phyloP scores from a whole-genome alignment of 352 stramenopile species.

The Globisporangium nunn region DNA sequence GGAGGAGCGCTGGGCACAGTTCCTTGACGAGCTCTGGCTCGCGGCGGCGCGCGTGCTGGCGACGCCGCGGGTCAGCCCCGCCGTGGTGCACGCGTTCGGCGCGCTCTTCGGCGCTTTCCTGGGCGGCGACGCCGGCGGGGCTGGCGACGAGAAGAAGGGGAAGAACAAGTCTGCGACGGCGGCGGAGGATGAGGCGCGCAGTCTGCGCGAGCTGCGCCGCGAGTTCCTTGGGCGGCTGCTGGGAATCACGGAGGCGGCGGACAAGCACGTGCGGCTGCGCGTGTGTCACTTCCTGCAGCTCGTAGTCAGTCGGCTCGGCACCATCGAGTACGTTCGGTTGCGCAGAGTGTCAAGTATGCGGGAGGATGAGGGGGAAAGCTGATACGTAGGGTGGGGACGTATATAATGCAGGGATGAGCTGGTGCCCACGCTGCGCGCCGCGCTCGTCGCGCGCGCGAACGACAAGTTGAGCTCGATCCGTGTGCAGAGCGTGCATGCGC shows the following conservation, averaged over 20 bases:
- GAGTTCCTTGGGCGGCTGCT: slow-evolving; percentile 43
- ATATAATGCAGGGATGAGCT: slow-evolving; percentile 25
- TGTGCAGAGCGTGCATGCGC: slow-evolving; percentile 49
- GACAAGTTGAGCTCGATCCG: slow-evolving; percentile 60
- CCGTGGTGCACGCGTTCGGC: slow-evolving; percentile 39
- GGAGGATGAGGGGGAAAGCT: no score
- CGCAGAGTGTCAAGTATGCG: background rate
- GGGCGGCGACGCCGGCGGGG: background rate
- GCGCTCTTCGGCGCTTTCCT: slow-evolving; percentile 51
- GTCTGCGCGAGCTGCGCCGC: slow-evolving; percentile 30
- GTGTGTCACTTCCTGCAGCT: slow-evolving; percentile 61
- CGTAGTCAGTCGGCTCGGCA: slow-evolving; percentile 40
- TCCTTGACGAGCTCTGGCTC: slow-evolving; percentile 57
- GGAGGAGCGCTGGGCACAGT: slow-evolving; percentile 53
- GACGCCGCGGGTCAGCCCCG: slow-evolving; percentile 31
- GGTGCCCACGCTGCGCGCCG: slow-evolving; percentile 24
- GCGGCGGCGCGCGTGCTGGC: slow-evolving; percentile 43
- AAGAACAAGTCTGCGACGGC: no score
- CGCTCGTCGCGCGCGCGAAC: slow-evolving; percentile 40
- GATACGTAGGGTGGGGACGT: background rate
- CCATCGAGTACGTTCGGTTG: slow-evolving; percentile 37
- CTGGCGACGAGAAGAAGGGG: background rate
- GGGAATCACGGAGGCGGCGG: slow-evolving; percentile 48
- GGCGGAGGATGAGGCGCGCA: slow-evolving; percentile 12
- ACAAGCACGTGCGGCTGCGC: slow-evolving; percentile 45